Evolutionary conservation across 2,329 filamentous ascomycete species (phyloP).

Genomic region (Aspergillus sp.): DNA sequence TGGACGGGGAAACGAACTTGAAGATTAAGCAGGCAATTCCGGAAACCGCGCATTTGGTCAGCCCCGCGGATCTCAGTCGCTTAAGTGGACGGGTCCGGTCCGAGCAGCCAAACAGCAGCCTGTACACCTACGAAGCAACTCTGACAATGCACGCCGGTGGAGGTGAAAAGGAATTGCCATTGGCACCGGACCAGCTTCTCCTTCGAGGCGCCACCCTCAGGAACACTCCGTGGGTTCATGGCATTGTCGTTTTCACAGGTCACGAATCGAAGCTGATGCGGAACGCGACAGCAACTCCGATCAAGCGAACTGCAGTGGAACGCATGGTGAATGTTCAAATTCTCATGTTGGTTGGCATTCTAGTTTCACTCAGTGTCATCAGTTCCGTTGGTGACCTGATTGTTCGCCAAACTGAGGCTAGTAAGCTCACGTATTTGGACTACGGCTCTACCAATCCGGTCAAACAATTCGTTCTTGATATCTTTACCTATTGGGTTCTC

Average conservation of each 20-base stretch:
- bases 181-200: slow-evolving; percentile 89
- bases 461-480: slow-evolving; percentile 84
- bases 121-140: slow-evolving; percentile 97
- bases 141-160: slow-evolving; percentile 87
- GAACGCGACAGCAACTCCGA: slow-evolving; percentile 93
- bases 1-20: slow-evolving; percentile 96
- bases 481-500: slow-evolving; percentile 97
- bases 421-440: slow-evolving; percentile 71
- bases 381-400: slow-evolving; percentile 90
- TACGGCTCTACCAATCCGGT: slow-evolving; percentile 67
- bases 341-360: slow-evolving; percentile 80
- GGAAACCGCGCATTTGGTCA: slow-evolving; percentile 86
- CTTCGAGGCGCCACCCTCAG: slow-evolving; percentile 89
- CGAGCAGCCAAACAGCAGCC: slow-evolving; percentile 95
- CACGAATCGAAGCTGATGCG: slow-evolving; percentile 99
- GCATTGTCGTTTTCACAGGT: slow-evolving; percentile 92
- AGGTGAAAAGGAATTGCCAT: slow-evolving; percentile 85
- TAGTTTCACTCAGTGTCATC: slow-evolving; percentile 81
- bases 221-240: slow-evolving; percentile 97
- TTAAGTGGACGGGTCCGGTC: slow-evolving; percentile 85
- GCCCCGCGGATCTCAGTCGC: slow-evolving; percentile 79
- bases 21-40: slow-evolving; percentile 98
- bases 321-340: slow-evolving; percentile 92
- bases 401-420: slow-evolving; percentile 64
- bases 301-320: slow-evolving; percentile 96